phyloP scores from a whole-genome alignment of 2,329 filamentous ascomycete genomes.

The Cercospora janseana region DNA sequence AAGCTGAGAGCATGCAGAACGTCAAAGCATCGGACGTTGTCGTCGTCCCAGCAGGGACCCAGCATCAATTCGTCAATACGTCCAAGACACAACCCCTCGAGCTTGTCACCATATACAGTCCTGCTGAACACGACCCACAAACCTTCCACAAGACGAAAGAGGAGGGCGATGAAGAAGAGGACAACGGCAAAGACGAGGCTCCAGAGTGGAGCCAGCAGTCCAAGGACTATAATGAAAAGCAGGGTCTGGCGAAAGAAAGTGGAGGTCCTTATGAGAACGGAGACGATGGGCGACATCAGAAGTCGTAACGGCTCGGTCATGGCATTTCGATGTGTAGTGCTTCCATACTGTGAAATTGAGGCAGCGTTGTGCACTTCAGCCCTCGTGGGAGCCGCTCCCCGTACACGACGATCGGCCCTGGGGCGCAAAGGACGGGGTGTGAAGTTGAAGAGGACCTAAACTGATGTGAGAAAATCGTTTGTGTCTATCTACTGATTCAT shows the following conservation, averaged over 20 bases:
- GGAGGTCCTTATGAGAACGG: constrained; percentile 40
- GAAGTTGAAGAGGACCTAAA: no score
- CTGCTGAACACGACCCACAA: constrained; percentile 60
- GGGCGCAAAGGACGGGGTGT: no score
- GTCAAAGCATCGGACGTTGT: constrained; percentile 58
- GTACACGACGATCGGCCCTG: no score
- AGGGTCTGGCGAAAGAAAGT: constrained; percentile 52
- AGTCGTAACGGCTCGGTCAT: constrained; percentile 18
- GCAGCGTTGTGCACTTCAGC: neutral
- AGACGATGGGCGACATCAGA: constrained; percentile 39
- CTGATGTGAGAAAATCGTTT: no score
- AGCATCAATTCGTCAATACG: constrained; percentile 64
- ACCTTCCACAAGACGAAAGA: constrained; percentile 64
- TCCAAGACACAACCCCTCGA: constrained; percentile 57
- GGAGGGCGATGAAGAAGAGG: constrained; percentile 61
- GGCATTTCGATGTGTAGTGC: neutral
- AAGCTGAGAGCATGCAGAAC: constrained; percentile 35
- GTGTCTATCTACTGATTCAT: no score
- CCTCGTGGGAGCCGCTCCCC: no score
- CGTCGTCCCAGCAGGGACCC: constrained; percentile 63
- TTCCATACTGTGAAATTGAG: neutral
- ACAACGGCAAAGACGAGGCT: constrained; percentile 59
- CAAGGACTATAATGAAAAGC: constrained; percentile 58
- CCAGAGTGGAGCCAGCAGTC: constrained; percentile 58
- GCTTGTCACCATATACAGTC: constrained; percentile 62